Evolutionary conservation across 495 filamentous ascomycete genomes (phyloP), one percentile per base, ranked within the genome.

Genomic region (Pseudomonodictys pantanalensis): DNA sequence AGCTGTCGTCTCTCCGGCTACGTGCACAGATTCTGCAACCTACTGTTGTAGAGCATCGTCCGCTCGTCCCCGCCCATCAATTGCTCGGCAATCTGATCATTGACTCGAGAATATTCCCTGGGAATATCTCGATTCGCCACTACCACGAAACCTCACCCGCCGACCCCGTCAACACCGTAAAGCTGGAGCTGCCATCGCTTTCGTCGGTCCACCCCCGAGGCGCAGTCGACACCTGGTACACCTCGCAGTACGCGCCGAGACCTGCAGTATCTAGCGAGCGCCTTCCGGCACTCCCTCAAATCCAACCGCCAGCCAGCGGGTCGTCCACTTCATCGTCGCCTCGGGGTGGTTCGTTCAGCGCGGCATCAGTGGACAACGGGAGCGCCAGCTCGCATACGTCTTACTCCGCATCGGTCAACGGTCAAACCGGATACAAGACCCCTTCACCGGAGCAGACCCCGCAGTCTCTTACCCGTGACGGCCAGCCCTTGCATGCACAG

Each of bases 111-210:
- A 47, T 29, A 22, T 59, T 58, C 44, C 53, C 28, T 30, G 12
- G 45, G 58, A 64, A 17, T 32, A 50, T 58, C 56, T 54, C 49
- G 52, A 26, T 24, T 24, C 43, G 53, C 35, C 32, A 58, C 62
- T 7, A 41, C 38, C 20, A 52, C 9, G n/a, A n/a, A n/a, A 18
- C 45, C 28, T 48, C 24, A 26, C 12, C 8, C 68, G 72, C 67
- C 58, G 72, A 72, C 54, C 64, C 70, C 64, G 58, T 71, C 71
- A 82, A 83, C 77, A 90, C 86, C 91, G 91, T 82, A 88, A 97
- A 95, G 81, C 92, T 97, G 92, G 92, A 95, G 91, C 87, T 93
- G 77, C 90, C 92, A 75, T 88, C 90, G 80, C 87, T 92, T 69
- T 87, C 90, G 72, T 88, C 91, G 81, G 83, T 90, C 82, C 88